These are phyloP conservation scores for Amylocarpus encephaloides DNA, from an alignment of 2,329 filamentous ascomycete genomes.

Conservation along the genomic window DNA sequence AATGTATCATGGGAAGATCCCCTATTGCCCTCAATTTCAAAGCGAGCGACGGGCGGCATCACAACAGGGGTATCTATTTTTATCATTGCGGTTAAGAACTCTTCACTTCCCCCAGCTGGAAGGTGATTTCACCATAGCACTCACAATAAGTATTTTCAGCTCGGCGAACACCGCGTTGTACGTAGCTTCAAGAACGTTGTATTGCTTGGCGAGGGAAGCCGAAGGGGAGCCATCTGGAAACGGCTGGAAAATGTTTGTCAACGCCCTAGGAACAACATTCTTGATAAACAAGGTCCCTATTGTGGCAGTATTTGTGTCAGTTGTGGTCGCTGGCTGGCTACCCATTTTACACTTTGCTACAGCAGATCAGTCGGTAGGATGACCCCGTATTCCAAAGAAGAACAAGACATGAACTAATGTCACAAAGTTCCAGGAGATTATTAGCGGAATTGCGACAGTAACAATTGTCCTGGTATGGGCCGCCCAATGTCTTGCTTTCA, in stretches of 20 bases:
- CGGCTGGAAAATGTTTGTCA: neutral
- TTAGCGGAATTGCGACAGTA: slow-evolving; percentile 6
- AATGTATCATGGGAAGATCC: slow-evolving; percentile 11
- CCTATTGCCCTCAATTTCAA: slow-evolving; percentile 4
- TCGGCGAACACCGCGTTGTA: slow-evolving; percentile 33
- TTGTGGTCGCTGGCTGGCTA: neutral
- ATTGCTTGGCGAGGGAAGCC: slow-evolving; percentile 25
- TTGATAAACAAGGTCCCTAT: neutral
- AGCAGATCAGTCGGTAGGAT: neutral
- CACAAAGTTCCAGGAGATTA: slow-evolving; percentile 1
- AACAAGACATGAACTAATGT: no score
- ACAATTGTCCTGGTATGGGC: slow-evolving; percentile 10
- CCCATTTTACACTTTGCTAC: neutral
- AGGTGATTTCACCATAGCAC: slow-evolving; percentile 26
- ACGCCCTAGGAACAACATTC: neutral
- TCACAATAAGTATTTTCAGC: slow-evolving; percentile 30
- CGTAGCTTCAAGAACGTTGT: slow-evolving; percentile 32
- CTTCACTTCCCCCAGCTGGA: slow-evolving; percentile 3
- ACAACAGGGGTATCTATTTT: neutral
- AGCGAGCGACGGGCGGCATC: neutral
- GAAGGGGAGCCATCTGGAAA: neutral
- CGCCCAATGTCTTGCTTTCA: slow-evolving; percentile 11
- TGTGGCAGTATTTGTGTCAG: neutral
- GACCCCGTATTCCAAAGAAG: no score
- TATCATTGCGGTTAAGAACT: slow-evolving; percentile 6